Conservation (phyloP, 345 rosid genomes). For the Moricandia arvensis region DNA sequence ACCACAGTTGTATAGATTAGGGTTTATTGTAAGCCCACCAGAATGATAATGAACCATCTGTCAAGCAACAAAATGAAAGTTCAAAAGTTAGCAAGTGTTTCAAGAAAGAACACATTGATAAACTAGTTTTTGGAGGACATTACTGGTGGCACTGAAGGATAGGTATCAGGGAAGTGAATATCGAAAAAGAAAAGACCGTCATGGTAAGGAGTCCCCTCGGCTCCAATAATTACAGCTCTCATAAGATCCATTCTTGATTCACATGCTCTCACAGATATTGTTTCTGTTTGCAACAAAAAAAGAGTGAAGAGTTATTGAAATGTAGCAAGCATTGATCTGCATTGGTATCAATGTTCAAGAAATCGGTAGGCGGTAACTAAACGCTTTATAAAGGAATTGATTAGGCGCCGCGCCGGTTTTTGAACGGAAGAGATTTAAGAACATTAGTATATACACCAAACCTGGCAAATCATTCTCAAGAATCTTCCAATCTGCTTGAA, state of each 20-base stretch:
- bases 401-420: too few relatives aligned
- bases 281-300: slow-evolving; percentile 45
- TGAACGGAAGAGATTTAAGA: too few relatives aligned
- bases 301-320: background rate
- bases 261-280: slow-evolving; percentile 75
- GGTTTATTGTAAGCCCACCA: slow-evolving; percentile 83
- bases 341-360: background rate
- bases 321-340: background rate
- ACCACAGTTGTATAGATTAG: slow-evolving; percentile 68
- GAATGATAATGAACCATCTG: slow-evolving; percentile 78
- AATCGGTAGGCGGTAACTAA: too few relatives aligned
- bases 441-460: slow-evolving; percentile 17
- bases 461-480: slow-evolving; percentile 68
- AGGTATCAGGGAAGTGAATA: slow-evolving; percentile 63
- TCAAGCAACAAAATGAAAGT: slow-evolving; percentile 35
- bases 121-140: too few relatives aligned
- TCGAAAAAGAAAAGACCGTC: slow-evolving; percentile 96
- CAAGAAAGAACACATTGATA: too few relatives aligned
- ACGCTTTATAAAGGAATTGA: too few relatives aligned
- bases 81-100: too few relatives aligned
- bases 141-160: slow-evolving; percentile 86
- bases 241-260: slow-evolving; percentile 91
- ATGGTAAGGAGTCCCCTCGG: slow-evolving; percentile 95
- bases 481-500: slow-evolving; percentile 79
- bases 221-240: slow-evolving; percentile 89